Percentiles rank a stretch among this genome's conserved stretches.
These are phyloP conservation scores for Alternaria metachromatica DNA, from an alignment of 2,329 filamentous ascomycete genomes.

Conservation along the genomic window DNA sequence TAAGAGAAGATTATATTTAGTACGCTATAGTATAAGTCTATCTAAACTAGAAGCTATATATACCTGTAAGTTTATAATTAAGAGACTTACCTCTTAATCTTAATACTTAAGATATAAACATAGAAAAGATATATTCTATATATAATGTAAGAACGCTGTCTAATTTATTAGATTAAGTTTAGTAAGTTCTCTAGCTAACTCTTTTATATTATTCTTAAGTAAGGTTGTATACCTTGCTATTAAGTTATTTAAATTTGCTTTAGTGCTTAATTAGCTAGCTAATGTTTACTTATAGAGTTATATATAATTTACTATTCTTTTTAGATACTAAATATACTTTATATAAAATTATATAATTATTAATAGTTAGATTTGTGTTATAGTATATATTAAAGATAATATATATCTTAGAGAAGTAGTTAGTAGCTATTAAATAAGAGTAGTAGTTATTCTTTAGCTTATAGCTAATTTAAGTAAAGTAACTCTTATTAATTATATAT, in stretches of 20 bases:
- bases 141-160: background rate
- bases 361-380: conserved; percentile 32
- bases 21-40: conserved; percentile 1
- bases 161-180: background rate
- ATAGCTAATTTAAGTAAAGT: conserved; percentile 12
- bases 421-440: conserved; percentile 15
- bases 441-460: conserved; percentile 11
- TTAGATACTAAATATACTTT: conserved; percentile 31
- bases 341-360: conserved; percentile 30
- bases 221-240: background rate
- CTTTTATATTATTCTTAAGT: background rate
- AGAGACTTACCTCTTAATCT: conserved; percentile 7
- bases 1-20: conserved; percentile 1
- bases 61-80: conserved; percentile 7
- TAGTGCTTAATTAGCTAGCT: background rate
- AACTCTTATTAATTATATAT: conserved; percentile 14
- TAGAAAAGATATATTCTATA: background rate
- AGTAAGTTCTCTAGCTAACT: background rate
- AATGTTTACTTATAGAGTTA: background rate
- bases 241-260: background rate
- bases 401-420: conserved; percentile 31
- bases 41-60: conserved; percentile 4
- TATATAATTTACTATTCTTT: conserved; percentile 15
- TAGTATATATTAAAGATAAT: conserved; percentile 38
- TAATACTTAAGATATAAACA: background rate